Evolutionary conservation across 306 rosid species (phyloP), one percentile per base, ranked within the genome.

Genomic region (Castanospermum australe): DNA sequence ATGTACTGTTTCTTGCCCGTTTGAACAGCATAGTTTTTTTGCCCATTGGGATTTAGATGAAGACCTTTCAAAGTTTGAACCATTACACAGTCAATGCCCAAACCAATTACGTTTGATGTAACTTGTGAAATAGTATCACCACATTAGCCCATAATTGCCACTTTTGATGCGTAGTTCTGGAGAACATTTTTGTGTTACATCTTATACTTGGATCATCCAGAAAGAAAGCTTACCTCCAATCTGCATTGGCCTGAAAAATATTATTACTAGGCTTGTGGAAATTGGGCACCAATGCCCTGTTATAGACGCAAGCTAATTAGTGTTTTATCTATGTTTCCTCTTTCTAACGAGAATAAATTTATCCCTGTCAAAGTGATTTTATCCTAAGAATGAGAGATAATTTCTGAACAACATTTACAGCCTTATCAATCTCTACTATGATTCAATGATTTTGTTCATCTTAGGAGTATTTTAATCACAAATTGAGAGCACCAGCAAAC

Each of bases 21-120:
- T 50, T 81, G 70, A 74, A 81, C 61, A 5, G 35, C 24, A 13
- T 24, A 45, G 41, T 61, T 76, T 20, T 39, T 70, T 22, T 64
- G 77, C 51, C 57, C 74, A 48, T 73, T 75, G 50, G 70, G 41
- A 30, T 66, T 69, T 63, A 18, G 83, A 84, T 75, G 61, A 65
- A 78, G 78, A 82, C 82, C 36, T 68, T 21, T 59, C 56, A 44
- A 66, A 62, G 66, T 60, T 35, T 77, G 71, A 85, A 84, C 41
- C 44, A 55, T 44, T 64, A 75, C 4, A 67, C 30, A 39, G 52
- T 71, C 69, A 54, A 71, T 33, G 30, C 67, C 71, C 12, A 22
- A 45, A 17, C 52, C 9, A 5, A 51, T 70, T 25, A 50, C n/a
- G 51, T 30, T 51, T 76, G 78, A 76, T 76, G 81, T 51, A 45